phyloP scores from a whole-genome alignment of 257 asterid species.

The Cordia subcordata region DNA sequence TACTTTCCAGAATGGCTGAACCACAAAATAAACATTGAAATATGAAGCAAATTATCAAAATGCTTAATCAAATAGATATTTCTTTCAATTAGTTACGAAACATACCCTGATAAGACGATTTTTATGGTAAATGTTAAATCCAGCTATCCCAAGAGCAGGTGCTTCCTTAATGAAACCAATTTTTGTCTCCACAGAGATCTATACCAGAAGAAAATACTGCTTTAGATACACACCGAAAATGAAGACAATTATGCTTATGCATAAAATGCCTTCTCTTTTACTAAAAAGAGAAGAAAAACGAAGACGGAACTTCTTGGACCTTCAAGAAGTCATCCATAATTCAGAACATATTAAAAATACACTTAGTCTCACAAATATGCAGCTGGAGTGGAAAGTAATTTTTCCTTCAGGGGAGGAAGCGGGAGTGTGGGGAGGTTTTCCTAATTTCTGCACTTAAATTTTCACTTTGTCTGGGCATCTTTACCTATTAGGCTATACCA shows the following conservation, averaged over 20 bases:
- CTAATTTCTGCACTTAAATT: too few relatives aligned
- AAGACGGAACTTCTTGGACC: too few relatives aligned
- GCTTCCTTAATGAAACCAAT: conserved; percentile 87
- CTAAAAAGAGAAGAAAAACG: neutral
- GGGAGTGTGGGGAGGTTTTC: too few relatives aligned
- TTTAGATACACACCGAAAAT: too few relatives aligned
- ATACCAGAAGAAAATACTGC: conserved; percentile 2
- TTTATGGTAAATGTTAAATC: conserved; percentile 88
- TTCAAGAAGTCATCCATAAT: too few relatives aligned
- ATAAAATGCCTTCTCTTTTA: neutral
- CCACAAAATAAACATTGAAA: conserved; percentile 6
- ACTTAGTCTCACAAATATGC: too few relatives aligned
- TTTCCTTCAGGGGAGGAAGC: too few relatives aligned
- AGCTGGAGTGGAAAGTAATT: too few relatives aligned
- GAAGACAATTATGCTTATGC: neutral
- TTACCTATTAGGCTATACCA: too few relatives aligned
- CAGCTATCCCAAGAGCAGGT: conserved; percentile 58
- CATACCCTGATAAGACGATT: conserved; percentile 91
- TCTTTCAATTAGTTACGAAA: conserved; percentile 3
- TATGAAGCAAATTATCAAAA: neutral
- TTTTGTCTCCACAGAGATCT: conserved; percentile 63
- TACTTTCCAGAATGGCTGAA: conserved; percentile 95
- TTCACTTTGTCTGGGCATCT: too few relatives aligned
- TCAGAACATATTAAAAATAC: too few relatives aligned
- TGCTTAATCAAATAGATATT: conserved; percentile 8